Percentiles rank a stretch among this genome's conserved stretches.
phyloP scores from a whole-genome alignment of 2,329 filamentous ascomycete genomes.

The Claviceps citrina region DNA sequence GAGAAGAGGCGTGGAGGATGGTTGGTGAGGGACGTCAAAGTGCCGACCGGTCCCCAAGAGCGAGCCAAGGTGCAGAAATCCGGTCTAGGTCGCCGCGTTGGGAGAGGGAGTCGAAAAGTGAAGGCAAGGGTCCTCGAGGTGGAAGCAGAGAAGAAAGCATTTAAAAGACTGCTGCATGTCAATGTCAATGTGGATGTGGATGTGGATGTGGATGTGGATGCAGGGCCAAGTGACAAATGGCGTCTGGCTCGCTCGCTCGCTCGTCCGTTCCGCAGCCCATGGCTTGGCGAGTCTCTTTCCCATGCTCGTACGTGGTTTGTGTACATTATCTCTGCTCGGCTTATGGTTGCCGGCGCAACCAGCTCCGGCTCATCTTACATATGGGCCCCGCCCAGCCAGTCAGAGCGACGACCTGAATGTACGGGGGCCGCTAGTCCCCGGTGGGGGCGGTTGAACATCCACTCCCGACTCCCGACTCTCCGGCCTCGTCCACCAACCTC shows the following conservation, averaged over 20 bases:
- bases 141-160: constrained; percentile 1
- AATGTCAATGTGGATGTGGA: too few relatives aligned
- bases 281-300: constrained; percentile 5
- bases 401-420: neutral
- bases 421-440: neutral
- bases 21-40: constrained; percentile 1
- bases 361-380: too few relatives aligned
- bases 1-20: constrained; percentile 1
- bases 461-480: too few relatives aligned
- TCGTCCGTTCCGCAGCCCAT: neutral
- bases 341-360: constrained; percentile 15
- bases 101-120: neutral
- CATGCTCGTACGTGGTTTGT: constrained; percentile 14
- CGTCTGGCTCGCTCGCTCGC: neutral
- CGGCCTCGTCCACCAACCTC: too few relatives aligned
- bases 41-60: neutral
- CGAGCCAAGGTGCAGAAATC: neutral
- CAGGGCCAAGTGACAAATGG: constrained; percentile 6
- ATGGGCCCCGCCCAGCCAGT: too few relatives aligned
- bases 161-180: constrained; percentile 19
- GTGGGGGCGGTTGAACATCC: neutral
- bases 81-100: neutral
- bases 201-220: constrained; percentile 7
- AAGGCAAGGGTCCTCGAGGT: neutral
- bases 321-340: constrained; percentile 14